Evolutionary conservation across 2,329 filamentous ascomycete species (phyloP).

Genomic region (Boeremia exigua): DNA sequence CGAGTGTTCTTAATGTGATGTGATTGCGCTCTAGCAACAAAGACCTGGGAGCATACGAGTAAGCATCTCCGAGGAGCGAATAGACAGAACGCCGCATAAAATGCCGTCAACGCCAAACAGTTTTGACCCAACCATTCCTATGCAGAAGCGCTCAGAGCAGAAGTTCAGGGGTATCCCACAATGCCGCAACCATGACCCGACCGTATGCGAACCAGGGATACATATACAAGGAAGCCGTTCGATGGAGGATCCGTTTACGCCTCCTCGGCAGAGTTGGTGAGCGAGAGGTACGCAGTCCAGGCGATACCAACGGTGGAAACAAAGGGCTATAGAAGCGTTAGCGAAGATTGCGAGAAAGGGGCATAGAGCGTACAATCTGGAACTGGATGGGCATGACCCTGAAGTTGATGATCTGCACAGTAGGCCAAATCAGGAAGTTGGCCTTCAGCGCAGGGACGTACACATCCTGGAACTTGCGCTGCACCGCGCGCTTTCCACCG

Average conservation of each 20-base stretch:
- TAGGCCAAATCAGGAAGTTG: constrained; percentile 94
- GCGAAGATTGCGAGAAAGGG: neutral
- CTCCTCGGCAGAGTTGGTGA: constrained; percentile 86
- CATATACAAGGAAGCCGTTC: constrained; percentile 27
- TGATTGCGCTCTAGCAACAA: constrained; percentile 18
- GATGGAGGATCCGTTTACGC: constrained; percentile 38
- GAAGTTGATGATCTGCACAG: constrained; percentile 97
- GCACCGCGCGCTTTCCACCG: constrained; percentile 78
- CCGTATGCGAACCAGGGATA: constrained; percentile 21
- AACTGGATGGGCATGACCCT: constrained; percentile 92
- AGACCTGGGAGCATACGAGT: constrained; percentile 9
- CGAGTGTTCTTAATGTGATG: neutral
- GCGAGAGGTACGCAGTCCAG: constrained; percentile 95
- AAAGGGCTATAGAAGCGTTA: constrained; percentile 71
- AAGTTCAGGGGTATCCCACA: constrained; percentile 26
- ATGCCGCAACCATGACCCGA: constrained; percentile 18
- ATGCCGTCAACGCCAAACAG: constrained; percentile 31
- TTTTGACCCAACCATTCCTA: constrained; percentile 14
- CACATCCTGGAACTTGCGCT: constrained; percentile 88
- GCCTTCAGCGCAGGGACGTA: constrained; percentile 94
- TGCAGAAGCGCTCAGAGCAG: constrained; percentile 30
- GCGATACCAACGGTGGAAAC: constrained; percentile 95
- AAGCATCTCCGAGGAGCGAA: constrained; percentile 11
- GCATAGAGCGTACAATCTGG: constrained; percentile 76
- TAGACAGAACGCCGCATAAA: constrained; percentile 22